Percentiles rank a stretch among this genome's conserved stretches.
These are phyloP conservation scores for Quercus lobata DNA, from an alignment of 331 rosid genomes.

Conservation along the genomic window DNA sequence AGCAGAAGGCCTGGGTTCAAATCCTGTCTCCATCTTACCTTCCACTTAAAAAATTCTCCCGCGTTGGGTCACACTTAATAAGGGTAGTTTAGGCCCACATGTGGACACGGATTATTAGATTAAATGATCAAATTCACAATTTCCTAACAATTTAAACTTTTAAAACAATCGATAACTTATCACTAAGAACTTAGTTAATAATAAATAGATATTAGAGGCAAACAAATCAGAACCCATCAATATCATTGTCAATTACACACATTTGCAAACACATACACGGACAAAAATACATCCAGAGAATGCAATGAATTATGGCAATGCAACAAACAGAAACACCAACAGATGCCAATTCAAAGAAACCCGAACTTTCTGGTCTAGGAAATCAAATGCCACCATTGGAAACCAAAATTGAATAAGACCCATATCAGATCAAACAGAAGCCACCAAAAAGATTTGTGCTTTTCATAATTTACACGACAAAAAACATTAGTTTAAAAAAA, in stretches of 20 bases:
- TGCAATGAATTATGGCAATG: neutral
- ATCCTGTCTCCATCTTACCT: no score
- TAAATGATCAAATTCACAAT: no score
- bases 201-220: slow-evolving; percentile 2
- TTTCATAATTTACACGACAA: slow-evolving; percentile 13
- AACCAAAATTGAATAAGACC: slow-evolving; percentile 11
- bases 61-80: no score
- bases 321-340: neutral
- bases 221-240: neutral
- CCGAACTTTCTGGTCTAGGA: neutral
- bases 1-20: no score
- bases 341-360: slow-evolving; percentile 7
- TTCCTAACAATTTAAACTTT: accelerated
- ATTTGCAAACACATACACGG: neutral
- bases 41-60: no score
- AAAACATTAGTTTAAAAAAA: no score
- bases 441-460: neutral
- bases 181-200: neutral
- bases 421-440: slow-evolving; percentile 9
- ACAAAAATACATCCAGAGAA: neutral
- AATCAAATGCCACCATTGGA: neutral
- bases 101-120: no score
- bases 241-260: neutral
- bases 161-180: no score
- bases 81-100: no score